Conservation (phyloP, 495 filamentous ascomycete species). For the Bryoglossum gracile region DNA sequence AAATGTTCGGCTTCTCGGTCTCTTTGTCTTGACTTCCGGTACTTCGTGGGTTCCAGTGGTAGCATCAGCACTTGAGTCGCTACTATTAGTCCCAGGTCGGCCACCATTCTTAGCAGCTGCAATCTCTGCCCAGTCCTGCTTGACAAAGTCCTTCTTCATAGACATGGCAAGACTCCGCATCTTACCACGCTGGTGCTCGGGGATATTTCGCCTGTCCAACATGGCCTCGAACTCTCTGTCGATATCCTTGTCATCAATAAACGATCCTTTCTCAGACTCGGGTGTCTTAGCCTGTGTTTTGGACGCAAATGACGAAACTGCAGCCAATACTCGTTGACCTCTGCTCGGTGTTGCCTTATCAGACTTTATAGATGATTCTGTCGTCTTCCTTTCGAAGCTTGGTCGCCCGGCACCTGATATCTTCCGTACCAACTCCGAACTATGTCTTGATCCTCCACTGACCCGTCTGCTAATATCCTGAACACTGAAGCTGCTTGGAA, state of each 20-base stretch:
- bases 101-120: constrained; percentile 30
- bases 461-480: constrained; percentile 23
- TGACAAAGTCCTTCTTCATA: constrained; percentile 92
- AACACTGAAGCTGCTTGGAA: constrained; percentile 24
- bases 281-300: constrained; percentile 4
- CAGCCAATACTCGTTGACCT: constrained; percentile 55
- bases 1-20: constrained; percentile 72
- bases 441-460: constrained; percentile 15
- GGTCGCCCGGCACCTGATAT: constrained; percentile 16
- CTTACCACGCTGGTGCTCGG: constrained; percentile 84
- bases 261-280: constrained; percentile 36
- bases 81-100: constrained; percentile 25
- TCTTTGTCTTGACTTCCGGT: constrained; percentile 31
- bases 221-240: constrained; percentile 57
- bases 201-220: constrained; percentile 81
- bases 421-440: constrained; percentile 17
- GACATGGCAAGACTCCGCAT: constrained; percentile 83
- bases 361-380: constrained; percentile 21
- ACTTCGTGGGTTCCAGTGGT: constrained; percentile 9
- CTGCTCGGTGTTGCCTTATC: constrained; percentile 29
- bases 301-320: constrained; percentile 47
- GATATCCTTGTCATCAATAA: constrained; percentile 27
- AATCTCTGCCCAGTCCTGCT: constrained; percentile 71
- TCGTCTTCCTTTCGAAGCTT: constrained; percentile 24
- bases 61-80: constrained; percentile 29